These are phyloP conservation scores for Tieghemostelium lacteum DNA, from an alignment of 78 protist species.

Conservation along the genomic window DNA sequence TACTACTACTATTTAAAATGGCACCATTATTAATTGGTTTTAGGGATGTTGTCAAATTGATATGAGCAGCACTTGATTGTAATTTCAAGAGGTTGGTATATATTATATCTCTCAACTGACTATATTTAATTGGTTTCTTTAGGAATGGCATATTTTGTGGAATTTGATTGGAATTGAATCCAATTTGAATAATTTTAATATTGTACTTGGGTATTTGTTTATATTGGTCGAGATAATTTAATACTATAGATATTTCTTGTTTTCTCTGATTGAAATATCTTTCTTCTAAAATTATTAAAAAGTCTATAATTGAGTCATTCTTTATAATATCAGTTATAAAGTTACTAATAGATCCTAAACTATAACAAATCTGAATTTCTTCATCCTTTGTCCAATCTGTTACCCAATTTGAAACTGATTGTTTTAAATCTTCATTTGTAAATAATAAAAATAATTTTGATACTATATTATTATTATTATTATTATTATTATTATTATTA, in stretches of 20 bases:
- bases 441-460: not conserved
- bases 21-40: too few relatives aligned
- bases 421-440: not conserved
- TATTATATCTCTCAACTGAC: conserved; percentile 4
- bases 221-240: not conserved
- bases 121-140: conserved; percentile 39
- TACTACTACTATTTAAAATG: too few relatives aligned
- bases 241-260: not conserved
- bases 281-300: not conserved
- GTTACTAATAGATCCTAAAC: not conserved
- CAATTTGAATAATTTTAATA: conserved; percentile 4
- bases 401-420: not conserved
- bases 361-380: too few relatives aligned
- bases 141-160: not conserved
- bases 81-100: conserved; percentile 4
- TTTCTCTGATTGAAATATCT: not conserved
- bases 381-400: not conserved
- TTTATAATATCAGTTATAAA: not conserved
- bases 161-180: conserved; percentile 4
- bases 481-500: too few relatives aligned
- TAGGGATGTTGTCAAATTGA: too few relatives aligned
- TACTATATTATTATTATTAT: too few relatives aligned
- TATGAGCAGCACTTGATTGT: too few relatives aligned
- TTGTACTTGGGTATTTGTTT: not conserved
- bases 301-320: not conserved